A percentile compares a stretch with the other conserved stretches of the same genome.
Conservation (phyloP, 2,329 filamentous ascomycete genomes). For the Botryotinia calthae region DNA sequence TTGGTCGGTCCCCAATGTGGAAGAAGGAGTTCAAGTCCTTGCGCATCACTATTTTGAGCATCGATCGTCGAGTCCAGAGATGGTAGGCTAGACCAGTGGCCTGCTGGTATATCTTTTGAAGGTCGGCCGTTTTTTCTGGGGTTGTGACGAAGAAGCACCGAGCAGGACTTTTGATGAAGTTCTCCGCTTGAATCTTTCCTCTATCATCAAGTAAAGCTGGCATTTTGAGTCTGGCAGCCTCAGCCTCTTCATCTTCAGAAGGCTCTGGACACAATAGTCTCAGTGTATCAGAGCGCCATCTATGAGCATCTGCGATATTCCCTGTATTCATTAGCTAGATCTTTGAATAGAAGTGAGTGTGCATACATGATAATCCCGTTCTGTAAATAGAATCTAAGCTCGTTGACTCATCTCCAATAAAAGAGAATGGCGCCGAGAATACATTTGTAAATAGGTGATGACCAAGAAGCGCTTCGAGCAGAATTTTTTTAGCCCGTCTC, state of each 20-base stretch:
- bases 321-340: slow-evolving; percentile 3
- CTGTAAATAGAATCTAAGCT: not conserved
- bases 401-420: not conserved
- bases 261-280: not conserved
- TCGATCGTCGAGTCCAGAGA: slow-evolving; percentile 24
- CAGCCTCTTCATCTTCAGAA: slow-evolving; percentile 2
- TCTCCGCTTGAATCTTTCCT: not conserved
- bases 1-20: slow-evolving; percentile 5
- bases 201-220: not conserved
- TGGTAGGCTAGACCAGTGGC: slow-evolving; percentile 22
- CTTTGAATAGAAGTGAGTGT: not conserved
- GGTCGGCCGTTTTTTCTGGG: not conserved
- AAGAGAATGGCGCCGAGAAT: not conserved
- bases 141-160: not conserved
- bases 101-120: slow-evolving; percentile 21
- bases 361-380: not conserved
- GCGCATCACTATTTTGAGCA: slow-evolving; percentile 20
- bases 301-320: slow-evolving; percentile 26
- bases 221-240: slow-evolving; percentile 6
- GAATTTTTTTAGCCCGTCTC: not conserved
- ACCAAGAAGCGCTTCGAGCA: not conserved
- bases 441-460: not conserved
- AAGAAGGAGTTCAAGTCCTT: slow-evolving; percentile 14
- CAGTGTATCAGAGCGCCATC: slow-evolving; percentile 27
- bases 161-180: slow-evolving; percentile 21